Evolutionary conservation across 805 yeast genomes (phyloP).

Genomic region (Candida xyloterini): DNA sequence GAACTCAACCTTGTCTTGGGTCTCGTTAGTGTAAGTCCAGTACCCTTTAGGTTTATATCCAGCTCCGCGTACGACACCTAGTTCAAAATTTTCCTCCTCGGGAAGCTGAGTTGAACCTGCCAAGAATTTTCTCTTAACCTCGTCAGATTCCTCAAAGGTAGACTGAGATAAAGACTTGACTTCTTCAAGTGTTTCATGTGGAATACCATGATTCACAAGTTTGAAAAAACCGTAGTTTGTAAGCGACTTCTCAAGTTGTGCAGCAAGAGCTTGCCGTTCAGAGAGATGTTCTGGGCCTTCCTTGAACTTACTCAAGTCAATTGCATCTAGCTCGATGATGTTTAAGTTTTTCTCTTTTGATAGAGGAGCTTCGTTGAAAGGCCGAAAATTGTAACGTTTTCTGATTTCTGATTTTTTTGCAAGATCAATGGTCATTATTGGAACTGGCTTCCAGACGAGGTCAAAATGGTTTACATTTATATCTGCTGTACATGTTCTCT

Average conservation of each 20-base stretch:
- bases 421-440: not conserved
- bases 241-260: conserved; percentile 38
- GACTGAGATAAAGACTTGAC: conserved; percentile 41
- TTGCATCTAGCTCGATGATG: not conserved
- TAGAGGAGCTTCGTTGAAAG: not conserved
- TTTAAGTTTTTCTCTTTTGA: not conserved
- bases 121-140: conserved; percentile 35
- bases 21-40: conserved; percentile 45
- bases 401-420: not conserved
- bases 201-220: conserved; percentile 41
- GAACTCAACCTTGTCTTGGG: conserved; percentile 42
- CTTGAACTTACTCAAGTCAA: not conserved
- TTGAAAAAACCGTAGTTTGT: conserved; percentile 45
- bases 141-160: conserved; percentile 39
- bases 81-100: conserved; percentile 26
- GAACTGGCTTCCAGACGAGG: not conserved
- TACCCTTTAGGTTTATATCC: conserved; percentile 49
- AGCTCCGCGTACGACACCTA: conserved; percentile 46
- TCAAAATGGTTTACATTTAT: no score
- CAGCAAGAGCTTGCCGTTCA: conserved; percentile 29
- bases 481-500: no score
- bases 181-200: conserved; percentile 32
- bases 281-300: not conserved
- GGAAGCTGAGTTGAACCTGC: conserved; percentile 35
- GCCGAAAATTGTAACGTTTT: not conserved